Conservation (phyloP, 2,329 filamentous ascomycete species). For the Nemania sp. region DNA sequence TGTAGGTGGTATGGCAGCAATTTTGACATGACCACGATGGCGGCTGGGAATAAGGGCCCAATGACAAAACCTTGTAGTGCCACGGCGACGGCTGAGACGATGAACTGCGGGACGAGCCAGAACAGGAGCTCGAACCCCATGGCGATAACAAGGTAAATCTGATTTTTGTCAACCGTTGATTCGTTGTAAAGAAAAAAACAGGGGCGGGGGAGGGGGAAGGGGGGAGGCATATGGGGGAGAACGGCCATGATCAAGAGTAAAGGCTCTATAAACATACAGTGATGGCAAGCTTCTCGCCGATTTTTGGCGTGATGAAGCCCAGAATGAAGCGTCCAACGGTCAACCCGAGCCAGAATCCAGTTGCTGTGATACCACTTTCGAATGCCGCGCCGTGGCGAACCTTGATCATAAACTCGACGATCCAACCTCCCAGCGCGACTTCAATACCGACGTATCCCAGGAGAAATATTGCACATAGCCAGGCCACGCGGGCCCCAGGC, state of each 20-base stretch:
- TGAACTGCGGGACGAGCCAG: conserved; percentile 80
- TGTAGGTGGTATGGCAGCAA: conserved; percentile 72
- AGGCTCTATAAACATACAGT: conserved; percentile 37
- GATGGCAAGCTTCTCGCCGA: conserved; percentile 71
- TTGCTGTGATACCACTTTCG: conserved; percentile 72
- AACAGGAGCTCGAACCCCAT: conserved; percentile 72
- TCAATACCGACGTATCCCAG: conserved; percentile 78
- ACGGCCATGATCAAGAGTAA: not conserved
- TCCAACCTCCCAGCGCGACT: conserved; percentile 78
- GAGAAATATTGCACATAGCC: conserved; percentile 73
- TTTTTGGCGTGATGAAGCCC: conserved; percentile 71
- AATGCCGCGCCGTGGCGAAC: conserved; percentile 70
- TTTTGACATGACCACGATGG: conserved; percentile 70
- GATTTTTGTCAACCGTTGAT: not conserved
- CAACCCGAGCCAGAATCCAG: conserved; percentile 81
- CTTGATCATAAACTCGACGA: conserved; percentile 80
- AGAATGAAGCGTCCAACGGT: conserved; percentile 71
- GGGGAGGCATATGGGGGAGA: not conserved
- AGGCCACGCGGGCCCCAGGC: conserved; percentile 58
- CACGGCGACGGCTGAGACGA: conserved; percentile 73
- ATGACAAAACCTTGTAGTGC: conserved; percentile 77
- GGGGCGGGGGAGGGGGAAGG: not conserved
- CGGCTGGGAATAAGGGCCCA: conserved; percentile 75
- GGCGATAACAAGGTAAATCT: conserved; percentile 64
- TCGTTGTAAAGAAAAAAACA: not conserved